phyloP scores from a whole-genome alignment of 2,329 filamentous ascomycete species.

The Arthroderma sp. region DNA sequence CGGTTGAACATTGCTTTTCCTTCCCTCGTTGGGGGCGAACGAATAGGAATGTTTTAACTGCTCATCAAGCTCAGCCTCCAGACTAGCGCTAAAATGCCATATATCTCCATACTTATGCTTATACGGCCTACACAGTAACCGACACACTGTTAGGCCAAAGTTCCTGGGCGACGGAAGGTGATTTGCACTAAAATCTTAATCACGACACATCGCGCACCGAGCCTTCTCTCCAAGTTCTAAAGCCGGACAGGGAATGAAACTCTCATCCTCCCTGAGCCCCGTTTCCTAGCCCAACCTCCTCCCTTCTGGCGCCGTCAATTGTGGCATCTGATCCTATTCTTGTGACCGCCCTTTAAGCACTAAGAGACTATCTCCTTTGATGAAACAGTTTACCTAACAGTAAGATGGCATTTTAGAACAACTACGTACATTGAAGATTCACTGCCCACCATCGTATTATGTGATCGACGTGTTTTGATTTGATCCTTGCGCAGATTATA shows the following conservation, averaged over 20 bases:
- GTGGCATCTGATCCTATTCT: background rate
- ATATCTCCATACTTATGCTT: background rate
- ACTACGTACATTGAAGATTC: background rate
- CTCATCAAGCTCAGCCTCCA: background rate
- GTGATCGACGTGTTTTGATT: background rate
- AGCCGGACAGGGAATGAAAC: background rate
- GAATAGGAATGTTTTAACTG: too few species aligned
- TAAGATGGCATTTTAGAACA: background rate
- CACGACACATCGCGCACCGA: background rate
- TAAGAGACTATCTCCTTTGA: background rate
- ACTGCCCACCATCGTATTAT: background rate
- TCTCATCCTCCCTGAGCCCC: slow-evolving; percentile 4
- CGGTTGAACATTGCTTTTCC: too few species aligned
- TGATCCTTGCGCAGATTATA: slow-evolving; percentile 5
- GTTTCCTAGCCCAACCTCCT: background rate
- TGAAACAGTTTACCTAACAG: background rate
- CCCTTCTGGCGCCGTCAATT: background rate
- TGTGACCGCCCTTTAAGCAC: background rate
- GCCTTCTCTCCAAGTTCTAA: slow-evolving; percentile 1
- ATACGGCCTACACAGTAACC: background rate
- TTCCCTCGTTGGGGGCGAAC: too few species aligned
- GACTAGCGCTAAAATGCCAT: background rate
- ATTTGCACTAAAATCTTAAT: background rate
- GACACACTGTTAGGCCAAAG: background rate
- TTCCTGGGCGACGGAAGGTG: background rate